Percentiles rank a stretch among this genome's conserved stretches.
Evolutionary conservation across 139 green algal genomes (phyloP).

Genomic region (Chlamydomonas applanata): DNA sequence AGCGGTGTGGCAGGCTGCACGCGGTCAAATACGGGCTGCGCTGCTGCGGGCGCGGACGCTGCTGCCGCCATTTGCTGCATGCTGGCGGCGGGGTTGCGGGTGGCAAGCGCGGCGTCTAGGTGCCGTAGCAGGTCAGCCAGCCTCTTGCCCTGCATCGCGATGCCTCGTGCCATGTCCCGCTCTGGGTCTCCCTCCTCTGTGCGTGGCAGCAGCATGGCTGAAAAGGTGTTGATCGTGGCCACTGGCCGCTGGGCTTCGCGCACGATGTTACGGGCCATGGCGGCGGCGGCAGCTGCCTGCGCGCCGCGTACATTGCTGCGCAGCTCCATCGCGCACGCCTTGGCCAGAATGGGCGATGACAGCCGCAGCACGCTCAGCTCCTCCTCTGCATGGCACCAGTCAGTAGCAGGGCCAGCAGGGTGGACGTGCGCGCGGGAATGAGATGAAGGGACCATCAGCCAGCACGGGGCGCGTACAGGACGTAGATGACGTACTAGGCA

Average conservation of each 20-base stretch:
- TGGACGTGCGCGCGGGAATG: too few species aligned
- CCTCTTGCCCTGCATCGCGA: constrained; percentile 49
- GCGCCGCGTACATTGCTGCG: constrained; percentile 33
- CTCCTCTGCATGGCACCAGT: constrained; percentile 4
- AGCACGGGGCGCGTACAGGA: too few species aligned
- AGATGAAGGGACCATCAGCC: too few species aligned
- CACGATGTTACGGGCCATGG: constrained; percentile 46
- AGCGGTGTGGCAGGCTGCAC: not conserved
- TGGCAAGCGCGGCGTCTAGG: constrained; percentile 45
- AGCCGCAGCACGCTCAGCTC: constrained; percentile 49
- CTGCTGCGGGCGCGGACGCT: not conserved
- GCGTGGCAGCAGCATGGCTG: constrained; percentile 60
- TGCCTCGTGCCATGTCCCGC: constrained; percentile 61
- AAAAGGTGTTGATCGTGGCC: constrained; percentile 59
- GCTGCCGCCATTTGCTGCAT: not conserved
- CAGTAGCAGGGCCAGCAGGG: too few species aligned
- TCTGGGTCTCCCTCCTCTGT: constrained; percentile 48
- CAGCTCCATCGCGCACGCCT: constrained; percentile 63
- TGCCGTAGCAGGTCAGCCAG: constrained; percentile 57
- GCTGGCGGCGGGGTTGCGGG: not conserved
- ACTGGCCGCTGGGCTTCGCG: constrained; percentile 55
- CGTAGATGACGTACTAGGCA: too few species aligned
- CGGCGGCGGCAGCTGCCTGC: constrained; percentile 23
- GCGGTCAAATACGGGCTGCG: not conserved
- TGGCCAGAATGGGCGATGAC: constrained; percentile 43